These are phyloP conservation scores for Tetrahymena borealis DNA, from an alignment of 73 alveolate species.

Conservation along the genomic window DNA sequence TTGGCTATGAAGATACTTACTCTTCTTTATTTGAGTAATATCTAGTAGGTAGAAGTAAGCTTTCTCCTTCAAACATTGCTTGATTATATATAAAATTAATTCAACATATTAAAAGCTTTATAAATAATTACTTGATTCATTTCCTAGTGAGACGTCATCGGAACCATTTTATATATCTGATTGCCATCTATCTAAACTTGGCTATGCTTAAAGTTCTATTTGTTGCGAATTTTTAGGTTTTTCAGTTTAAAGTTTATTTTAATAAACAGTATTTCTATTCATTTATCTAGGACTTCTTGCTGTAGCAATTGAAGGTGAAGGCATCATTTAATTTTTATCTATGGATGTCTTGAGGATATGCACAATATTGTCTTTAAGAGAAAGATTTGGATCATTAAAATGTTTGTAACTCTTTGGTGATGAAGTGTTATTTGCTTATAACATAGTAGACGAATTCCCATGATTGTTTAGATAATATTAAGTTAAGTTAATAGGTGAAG, in stretches of 20 bases:
- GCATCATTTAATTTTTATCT: background rate
- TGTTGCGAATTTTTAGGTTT: background rate
- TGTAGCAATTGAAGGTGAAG: background rate
- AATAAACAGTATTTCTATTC: background rate
- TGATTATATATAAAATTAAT: background rate
- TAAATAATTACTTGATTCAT: background rate
- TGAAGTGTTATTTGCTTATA: no score
- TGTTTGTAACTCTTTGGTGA: background rate
- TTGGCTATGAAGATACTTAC: background rate
- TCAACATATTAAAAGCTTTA: background rate
- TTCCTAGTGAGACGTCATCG: background rate
- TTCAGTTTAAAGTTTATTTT: background rate
- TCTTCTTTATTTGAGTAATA: background rate
- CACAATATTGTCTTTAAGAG: background rate
- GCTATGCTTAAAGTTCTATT: background rate
- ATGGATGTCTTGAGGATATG: background rate
- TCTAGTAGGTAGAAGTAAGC: background rate
- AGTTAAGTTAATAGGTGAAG: background rate
- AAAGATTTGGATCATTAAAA: background rate
- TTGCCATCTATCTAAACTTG: background rate
- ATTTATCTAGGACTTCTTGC: background rate
- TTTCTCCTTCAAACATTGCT: background rate
- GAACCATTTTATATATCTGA: background rate
- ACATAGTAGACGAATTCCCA: no score
- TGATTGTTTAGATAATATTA: background rate